Percentiles rank a stretch among this genome's conserved stretches.
phyloP scores from a whole-genome alignment of 2,329 filamentous ascomycete genomes.

The Trichoderma harzianum region DNA sequence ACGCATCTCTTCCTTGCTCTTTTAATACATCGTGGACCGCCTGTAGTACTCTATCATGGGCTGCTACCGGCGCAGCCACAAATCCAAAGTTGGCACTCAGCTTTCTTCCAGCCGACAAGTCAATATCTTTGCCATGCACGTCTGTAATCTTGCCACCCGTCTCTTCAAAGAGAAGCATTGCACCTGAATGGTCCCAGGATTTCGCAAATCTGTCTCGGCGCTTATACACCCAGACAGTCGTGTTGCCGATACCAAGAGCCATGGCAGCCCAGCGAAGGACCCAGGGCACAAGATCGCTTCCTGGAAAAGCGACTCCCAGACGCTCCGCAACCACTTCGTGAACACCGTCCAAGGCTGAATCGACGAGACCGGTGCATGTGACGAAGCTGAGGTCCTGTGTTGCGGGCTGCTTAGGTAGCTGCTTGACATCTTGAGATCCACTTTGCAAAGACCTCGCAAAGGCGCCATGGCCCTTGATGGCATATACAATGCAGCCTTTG shows the following conservation, averaged over 20 bases:
- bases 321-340: constrained; percentile 43
- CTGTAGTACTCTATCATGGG: constrained; percentile 48
- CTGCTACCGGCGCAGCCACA: constrained; percentile 46
- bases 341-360: constrained; percentile 47
- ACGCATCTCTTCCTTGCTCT: constrained; percentile 30
- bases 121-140: constrained; percentile 49
- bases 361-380: constrained; percentile 44
- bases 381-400: constrained; percentile 39
- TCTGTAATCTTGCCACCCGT: constrained; percentile 55
- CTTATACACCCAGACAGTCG: constrained; percentile 56
- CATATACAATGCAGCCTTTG: constrained; percentile 50
- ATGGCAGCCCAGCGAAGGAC: constrained; percentile 54
- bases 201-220: constrained; percentile 47
- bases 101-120: constrained; percentile 46
- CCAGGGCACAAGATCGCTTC: constrained; percentile 54
- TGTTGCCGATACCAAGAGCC: constrained; percentile 51
- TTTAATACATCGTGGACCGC: constrained; percentile 75
- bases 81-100: constrained; percentile 54
- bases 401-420: neutral
- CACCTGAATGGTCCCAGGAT: constrained; percentile 59
- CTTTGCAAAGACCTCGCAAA: constrained; percentile 42
- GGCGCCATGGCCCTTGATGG: constrained; percentile 47
- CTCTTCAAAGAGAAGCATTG: constrained; percentile 57
- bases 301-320: constrained; percentile 43
- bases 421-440: neutral